These are phyloP conservation scores for Pyrenopolyporus hunteri DNA, from an alignment of 495 filamentous ascomycete genomes.

Conservation along the genomic window DNA sequence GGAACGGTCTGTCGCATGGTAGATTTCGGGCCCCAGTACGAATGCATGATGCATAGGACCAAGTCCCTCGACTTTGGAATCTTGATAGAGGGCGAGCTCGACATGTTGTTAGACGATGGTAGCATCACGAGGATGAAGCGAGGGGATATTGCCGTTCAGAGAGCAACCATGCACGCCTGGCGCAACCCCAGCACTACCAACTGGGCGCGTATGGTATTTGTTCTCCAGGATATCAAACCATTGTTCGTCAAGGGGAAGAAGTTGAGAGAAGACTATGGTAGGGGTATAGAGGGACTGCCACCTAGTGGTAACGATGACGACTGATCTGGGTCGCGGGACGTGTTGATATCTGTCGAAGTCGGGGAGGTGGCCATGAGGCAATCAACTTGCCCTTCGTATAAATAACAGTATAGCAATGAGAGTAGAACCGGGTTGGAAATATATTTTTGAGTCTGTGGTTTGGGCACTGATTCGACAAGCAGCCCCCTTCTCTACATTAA, in stretches of 20 bases:
- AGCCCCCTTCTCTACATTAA: too few species aligned
- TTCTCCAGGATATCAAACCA: slow-evolving; percentile 46
- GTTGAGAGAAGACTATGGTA: slow-evolving; percentile 58
- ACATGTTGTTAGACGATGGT: slow-evolving; percentile 66
- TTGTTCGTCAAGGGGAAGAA: slow-evolving; percentile 51
- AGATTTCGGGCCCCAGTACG: slow-evolving; percentile 62
- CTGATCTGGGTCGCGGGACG: background rate
- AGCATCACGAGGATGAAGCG: slow-evolving; percentile 60
- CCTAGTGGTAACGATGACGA: slow-evolving; percentile 50
- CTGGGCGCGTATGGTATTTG: slow-evolving; percentile 45
- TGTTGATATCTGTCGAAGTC: background rate
- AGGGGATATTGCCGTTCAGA: slow-evolving; percentile 69
- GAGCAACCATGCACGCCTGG: slow-evolving; percentile 74
- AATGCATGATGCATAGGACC: slow-evolving; percentile 72
- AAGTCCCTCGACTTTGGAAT: slow-evolving; percentile 77
- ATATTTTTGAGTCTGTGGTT: too few species aligned
- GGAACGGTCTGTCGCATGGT: slow-evolving; percentile 66
- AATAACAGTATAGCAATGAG: too few species aligned
- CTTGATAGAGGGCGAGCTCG: slow-evolving; percentile 75
- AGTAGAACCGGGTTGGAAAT: too few species aligned
- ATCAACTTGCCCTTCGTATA: too few species aligned
- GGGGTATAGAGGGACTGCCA: slow-evolving; percentile 42
- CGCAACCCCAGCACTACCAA: slow-evolving; percentile 59
- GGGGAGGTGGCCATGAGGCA: too few species aligned
- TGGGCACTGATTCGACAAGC: too few species aligned